Evolutionary conservation across 2,329 filamentous ascomycete genomes (phyloP).

Genomic region (Fusarium equiseti): DNA sequence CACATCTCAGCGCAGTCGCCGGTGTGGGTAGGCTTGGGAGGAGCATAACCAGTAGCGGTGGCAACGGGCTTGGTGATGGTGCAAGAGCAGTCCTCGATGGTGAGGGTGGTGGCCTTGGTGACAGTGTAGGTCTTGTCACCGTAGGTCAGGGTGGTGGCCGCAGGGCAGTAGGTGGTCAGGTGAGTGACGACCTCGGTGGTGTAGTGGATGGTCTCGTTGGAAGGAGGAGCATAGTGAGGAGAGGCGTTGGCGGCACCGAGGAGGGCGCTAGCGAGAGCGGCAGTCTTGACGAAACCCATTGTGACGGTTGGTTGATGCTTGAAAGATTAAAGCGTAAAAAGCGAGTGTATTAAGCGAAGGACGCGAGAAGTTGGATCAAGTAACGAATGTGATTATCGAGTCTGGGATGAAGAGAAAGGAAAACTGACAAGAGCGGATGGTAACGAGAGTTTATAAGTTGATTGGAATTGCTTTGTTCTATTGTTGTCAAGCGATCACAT

Average conservation of each 20-base stretch:
- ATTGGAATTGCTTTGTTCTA: neutral
- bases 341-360: conserved; percentile 22
- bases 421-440: neutral
- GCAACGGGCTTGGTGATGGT: conserved; percentile 63
- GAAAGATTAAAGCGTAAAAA: conserved; percentile 3
- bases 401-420: conserved; percentile 12
- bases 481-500: conserved; percentile 6
- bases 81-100: conserved; percentile 75
- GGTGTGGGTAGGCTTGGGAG: conserved; percentile 24
- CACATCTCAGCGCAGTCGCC: conserved; percentile 35
- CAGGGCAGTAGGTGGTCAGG: conserved; percentile 76
- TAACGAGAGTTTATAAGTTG: conserved; percentile 10
- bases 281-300: conserved; percentile 42
- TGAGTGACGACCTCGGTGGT: conserved; percentile 72
- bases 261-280: conserved; percentile 32
- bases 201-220: conserved; percentile 57
- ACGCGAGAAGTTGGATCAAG: conserved; percentile 16
- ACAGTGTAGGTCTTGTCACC: conserved; percentile 73
- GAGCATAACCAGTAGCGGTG: conserved; percentile 19
- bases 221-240: conserved; percentile 31
- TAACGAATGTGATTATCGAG: conserved; percentile 6
- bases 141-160: conserved; percentile 69
- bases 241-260: conserved; percentile 35
- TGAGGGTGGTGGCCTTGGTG: conserved; percentile 72
- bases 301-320: conserved; percentile 21